phyloP scores from a whole-genome alignment of 1,284 basidiomycete species.

The Moesziomyces antarcticus region DNA sequence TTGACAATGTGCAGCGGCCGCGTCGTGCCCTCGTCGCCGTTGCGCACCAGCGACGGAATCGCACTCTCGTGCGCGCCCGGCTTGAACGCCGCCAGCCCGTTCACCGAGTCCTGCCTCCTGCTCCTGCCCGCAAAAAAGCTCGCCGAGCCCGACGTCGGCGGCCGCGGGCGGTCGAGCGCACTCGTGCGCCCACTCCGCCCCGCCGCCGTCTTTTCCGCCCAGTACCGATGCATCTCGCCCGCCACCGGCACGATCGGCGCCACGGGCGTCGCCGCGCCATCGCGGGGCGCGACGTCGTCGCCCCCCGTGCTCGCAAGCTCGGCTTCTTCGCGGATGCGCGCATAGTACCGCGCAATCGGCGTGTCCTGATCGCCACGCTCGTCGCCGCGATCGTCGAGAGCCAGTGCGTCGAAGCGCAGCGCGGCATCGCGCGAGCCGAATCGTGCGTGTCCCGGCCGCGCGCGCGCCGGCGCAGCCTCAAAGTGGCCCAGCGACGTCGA shows the following conservation, averaged over 20 bases:
- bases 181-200: constrained; percentile 6
- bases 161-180: constrained; percentile 44
- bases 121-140: constrained; percentile 37
- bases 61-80: not conserved
- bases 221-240: constrained; percentile 5
- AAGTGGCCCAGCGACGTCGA: constrained; percentile 45
- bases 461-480: not conserved
- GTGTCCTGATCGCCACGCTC: constrained; percentile 1
- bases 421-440: constrained; percentile 10
- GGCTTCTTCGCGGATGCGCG: constrained; percentile 10
- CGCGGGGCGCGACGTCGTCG: not conserved
- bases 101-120: constrained; percentile 11
- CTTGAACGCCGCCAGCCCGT: constrained; percentile 2
- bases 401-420: constrained; percentile 12
- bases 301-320: not conserved
- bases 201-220: constrained; percentile 5
- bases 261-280: constrained; percentile 14
- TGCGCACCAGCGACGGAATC: not conserved
- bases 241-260: not conserved
- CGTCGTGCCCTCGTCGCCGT: not conserved
- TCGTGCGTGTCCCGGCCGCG: not conserved
- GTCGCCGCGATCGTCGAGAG: constrained; percentile 11
- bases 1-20: constrained; percentile 29
- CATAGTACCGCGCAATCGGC: constrained; percentile 40
- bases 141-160: constrained; percentile 24